Evolutionary conservation across 2,329 filamentous ascomycete genomes (phyloP), one percentile per base, ranked within the genome.

Genomic region (Cytospora mali): DNA sequence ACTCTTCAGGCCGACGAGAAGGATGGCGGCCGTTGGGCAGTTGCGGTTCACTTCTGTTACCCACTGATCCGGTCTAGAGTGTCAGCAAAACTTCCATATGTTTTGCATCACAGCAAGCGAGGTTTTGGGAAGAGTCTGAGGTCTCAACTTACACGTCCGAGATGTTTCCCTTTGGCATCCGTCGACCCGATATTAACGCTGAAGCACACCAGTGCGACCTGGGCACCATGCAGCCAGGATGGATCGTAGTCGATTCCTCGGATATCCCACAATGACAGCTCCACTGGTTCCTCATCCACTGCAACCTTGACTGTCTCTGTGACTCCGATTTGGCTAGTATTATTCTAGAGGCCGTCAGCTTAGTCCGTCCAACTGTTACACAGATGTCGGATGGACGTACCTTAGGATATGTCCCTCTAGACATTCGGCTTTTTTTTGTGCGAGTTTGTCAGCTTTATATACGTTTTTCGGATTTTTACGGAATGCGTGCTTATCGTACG

Each of bases 231-330:
- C 10, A 65, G 64, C 61, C 61, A 63, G 6, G 64, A 57, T 13
- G 64, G 61, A 56, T 65, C 64, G 53, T 65, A 65, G 53, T 65
- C 64, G n/a, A 63, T 63, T 21, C 64, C 64, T 3, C 64, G 64
- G 21, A 65, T 58, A 13, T 65, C 64, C 64, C 64, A 65, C 9
- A 65, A 39, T 13, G 55, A 63, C 3, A 65, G 29, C 39, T 65
- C 56, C 21, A 65, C 58, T 2, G 64, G 56, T 35, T 62, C 53
- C 16, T 65, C 64, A 39, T 65, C 64, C 49, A 65, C 64, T 16
- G 64, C 48, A 3, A 65, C 54, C 27, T 39, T 58, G 16, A 65
- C 46, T 4, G 53, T 63, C 48, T 65, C 61, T 2, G 39, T 63
- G 25, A 61, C 48, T 49, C 46, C 21, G 25, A 50, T 53, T 10